Percentiles rank a stretch among this genome's conserved stretches.
These are phyloP conservation scores for Globisporangium acanthophoron DNA, from an alignment of 352 stramenopile species.

Conservation along the genomic window DNA sequence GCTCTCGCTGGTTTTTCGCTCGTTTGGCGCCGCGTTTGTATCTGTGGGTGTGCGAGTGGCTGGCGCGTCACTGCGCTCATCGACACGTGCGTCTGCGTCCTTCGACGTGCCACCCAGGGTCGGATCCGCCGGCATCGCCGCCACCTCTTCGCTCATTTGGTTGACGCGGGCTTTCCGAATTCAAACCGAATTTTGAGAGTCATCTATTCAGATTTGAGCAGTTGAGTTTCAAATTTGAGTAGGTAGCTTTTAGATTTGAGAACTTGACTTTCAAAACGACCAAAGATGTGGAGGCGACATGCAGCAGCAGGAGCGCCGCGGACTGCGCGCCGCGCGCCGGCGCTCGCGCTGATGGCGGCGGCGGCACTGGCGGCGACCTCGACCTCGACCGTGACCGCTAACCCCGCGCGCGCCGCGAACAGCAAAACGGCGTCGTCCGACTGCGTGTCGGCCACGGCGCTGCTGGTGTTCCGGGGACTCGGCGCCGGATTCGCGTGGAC, in stretches of 20 bases:
- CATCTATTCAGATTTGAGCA: neutral
- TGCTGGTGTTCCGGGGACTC: conserved; percentile 56
- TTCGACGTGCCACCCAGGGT: neutral
- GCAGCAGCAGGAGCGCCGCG: neutral
- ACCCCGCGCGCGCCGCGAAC: conserved; percentile 1
- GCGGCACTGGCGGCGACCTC: neutral
- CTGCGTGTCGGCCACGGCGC: conserved; percentile 57
- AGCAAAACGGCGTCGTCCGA: conserved; percentile 40
- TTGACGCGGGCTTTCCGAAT: neutral
- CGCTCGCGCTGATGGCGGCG: neutral
- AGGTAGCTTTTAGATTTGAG: too few species aligned
- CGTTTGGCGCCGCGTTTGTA: neutral
- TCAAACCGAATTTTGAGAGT: too few species aligned
- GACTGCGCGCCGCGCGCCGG: neutral
- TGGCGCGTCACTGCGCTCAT: neutral
- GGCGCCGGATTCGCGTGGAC: conserved; percentile 70
- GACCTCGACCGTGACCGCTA: neutral
- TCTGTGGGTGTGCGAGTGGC: neutral
- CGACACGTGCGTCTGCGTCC: conserved; percentile 11
- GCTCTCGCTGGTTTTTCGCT: neutral
- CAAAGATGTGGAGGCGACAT: neutral
- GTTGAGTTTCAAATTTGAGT: neutral
- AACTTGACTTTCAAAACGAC: too few species aligned
- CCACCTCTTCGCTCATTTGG: conserved; percentile 2
- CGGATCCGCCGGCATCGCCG: neutral